These are phyloP conservation scores for Immersiporthe knoxdaviesiana DNA, from an alignment of 2,329 filamentous ascomycete genomes.

Conservation along the genomic window DNA sequence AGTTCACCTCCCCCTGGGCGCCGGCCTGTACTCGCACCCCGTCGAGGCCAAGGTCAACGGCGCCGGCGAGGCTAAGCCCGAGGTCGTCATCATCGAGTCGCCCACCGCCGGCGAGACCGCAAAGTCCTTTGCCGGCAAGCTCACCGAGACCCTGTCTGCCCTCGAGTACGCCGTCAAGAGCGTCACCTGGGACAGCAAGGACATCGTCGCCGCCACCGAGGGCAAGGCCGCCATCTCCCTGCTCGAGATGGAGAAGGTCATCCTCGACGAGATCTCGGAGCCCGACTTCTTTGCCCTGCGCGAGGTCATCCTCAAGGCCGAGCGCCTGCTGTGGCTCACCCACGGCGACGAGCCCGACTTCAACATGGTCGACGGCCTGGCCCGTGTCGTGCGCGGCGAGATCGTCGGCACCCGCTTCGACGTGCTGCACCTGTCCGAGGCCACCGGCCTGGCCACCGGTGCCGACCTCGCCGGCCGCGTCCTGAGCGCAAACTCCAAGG, in stretches of 20 bases:
- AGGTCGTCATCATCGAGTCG: conserved; percentile 22
- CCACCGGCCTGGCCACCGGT: conserved; percentile 17
- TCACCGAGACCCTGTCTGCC: conserved; percentile 17
- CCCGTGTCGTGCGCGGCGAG: conserved; percentile 21
- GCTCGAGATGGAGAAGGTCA: conserved; percentile 23
- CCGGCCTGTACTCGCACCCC: conserved; percentile 20
- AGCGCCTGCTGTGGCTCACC: conserved; percentile 25
- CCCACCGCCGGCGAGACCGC: conserved; percentile 2
- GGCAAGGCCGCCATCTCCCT: conserved; percentile 20
- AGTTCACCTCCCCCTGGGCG: conserved; percentile 19
- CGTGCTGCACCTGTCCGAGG: conserved; percentile 15
- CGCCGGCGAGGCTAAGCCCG: conserved; percentile 16
- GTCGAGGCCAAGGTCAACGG: conserved; percentile 17
- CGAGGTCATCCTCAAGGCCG: conserved; percentile 18
- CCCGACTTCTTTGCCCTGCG: conserved; percentile 20
- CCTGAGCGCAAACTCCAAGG: conserved; percentile 20
- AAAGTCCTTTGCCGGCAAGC: conserved; percentile 21
- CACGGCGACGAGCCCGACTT: conserved; percentile 24
- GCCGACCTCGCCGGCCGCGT: conserved; percentile 18
- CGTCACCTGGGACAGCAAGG: conserved; percentile 17
- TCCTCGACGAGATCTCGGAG: conserved; percentile 23
- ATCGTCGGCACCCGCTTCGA: conserved; percentile 22
- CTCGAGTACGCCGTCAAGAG: conserved; percentile 23
- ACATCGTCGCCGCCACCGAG: conserved; percentile 16
- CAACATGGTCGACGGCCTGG: conserved; percentile 24